Evolutionary conservation across 805 yeast genomes (phyloP), one percentile per base, ranked within the genome.

Genomic region (Schwanniomyces vanrijiae): DNA sequence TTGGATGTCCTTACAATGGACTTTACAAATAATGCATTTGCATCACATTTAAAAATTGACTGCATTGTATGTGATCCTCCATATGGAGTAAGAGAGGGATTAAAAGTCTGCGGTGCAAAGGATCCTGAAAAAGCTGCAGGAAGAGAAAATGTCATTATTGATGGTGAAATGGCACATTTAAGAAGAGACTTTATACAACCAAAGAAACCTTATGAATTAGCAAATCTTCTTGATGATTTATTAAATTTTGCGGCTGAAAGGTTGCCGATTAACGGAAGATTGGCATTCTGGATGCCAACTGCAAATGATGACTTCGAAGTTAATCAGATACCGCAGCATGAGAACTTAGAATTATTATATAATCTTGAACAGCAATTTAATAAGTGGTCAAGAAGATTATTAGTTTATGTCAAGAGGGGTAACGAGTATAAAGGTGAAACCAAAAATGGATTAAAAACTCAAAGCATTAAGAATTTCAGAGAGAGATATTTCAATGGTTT

Each of bases 251-350:
- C 96, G 0, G 81, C 90, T 2, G 72, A 76, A 11, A 78, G 91
- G 55, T 73, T 94, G 45, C 88, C 87, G 0, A 67, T 82, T 2
- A 81, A 80, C 6, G 96, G 97, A 0, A 73, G 98, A 52, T 73
- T 94, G 29, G 88, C 94, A 22, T 91, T 90, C 65, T 94, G 99
- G 99, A 89, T 91, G 94, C 99, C 99, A 0, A 86, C 96, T 1
- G 96, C 97, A 1, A 90, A 91, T 61, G 96, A 88, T 58, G 95
- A 88, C 54, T 82, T 79, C 52, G 75, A 81, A 29, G 80, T 76
- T 47, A 81, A 87, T 40, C 72, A 77, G 44, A 82, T 91, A 21
- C 98, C 98, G 4, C 83, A 81, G 55, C 97, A 94, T 65, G 75
- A 80, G 50, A 80, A 78, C 37, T 65, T 94, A 48, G 86, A 87